Conservation (phyloP, 176 grass and related monocot genomes). For the Oryza brachyantha region DNA sequence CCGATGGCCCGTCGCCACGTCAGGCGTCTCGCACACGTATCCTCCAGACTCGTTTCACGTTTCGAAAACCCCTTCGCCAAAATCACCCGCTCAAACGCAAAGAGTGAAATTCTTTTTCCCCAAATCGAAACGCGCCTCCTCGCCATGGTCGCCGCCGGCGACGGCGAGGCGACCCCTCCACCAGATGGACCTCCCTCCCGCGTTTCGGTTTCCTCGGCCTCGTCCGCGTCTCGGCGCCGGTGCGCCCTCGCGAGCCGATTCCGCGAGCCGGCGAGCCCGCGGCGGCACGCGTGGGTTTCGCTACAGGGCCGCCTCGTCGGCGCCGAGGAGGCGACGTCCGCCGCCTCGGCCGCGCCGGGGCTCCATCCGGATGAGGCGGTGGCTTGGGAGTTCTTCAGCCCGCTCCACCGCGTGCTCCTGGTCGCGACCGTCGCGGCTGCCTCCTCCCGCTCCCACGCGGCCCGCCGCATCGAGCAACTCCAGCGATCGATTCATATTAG, state of each 20-base stretch:
- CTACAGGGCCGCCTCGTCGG: conserved; percentile 72
- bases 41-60: not conserved
- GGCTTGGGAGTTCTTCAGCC: conserved; percentile 86
- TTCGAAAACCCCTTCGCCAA: conserved; percentile 27
- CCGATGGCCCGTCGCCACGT: not conserved
- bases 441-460: conserved; percentile 50
- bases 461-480: conserved; percentile 62
- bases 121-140: conserved; percentile 12
- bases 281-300: conserved; percentile 52
- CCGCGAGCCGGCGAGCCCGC: conserved; percentile 45
- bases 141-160: conserved; percentile 42
- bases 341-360: conserved; percentile 22
- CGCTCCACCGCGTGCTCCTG: conserved; percentile 72
- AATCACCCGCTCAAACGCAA: conserved; percentile 31
- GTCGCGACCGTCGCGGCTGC: conserved; percentile 74
- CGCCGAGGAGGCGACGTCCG: conserved; percentile 54
- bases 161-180: conserved; percentile 34
- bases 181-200: conserved; percentile 16
- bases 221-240: conserved; percentile 17
- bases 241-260: conserved; percentile 53
- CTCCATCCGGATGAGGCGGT: conserved; percentile 34
- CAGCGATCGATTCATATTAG: conserved; percentile 62
- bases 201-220: conserved; percentile 5
- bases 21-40: not conserved
- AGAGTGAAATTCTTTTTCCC: not conserved